Conservation (phyloP, 2,329 filamentous ascomycete species). For the Aspergillus felis region DNA sequence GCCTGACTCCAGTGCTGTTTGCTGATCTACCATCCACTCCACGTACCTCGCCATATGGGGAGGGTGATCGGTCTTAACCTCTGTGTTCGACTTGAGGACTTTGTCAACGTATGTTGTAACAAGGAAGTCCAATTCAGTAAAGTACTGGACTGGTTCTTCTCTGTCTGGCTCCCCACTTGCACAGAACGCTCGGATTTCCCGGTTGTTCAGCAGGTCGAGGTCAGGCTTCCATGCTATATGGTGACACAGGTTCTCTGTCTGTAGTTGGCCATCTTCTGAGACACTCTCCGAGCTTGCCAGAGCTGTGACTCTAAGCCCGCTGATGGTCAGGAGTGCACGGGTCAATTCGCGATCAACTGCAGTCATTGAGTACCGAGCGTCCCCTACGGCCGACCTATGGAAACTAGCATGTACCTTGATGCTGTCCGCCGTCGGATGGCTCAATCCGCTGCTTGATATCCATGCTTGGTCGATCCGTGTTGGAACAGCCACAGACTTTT, state of each 20-base stretch:
- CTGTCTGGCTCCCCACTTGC: neutral
- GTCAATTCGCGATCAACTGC: neutral
- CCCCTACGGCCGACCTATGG: neutral
- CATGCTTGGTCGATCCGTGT: conserved; percentile 2
- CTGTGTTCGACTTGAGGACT: neutral
- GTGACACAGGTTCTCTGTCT: neutral
- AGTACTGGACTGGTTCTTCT: neutral
- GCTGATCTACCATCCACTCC: neutral
- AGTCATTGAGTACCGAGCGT: neutral
- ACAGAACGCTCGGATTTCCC: neutral
- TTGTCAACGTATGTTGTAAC: neutral
- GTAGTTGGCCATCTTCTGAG: neutral
- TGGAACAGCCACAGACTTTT: neutral
- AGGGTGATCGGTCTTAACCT: neutral
- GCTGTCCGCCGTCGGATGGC: neutral
- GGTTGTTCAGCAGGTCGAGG: neutral
- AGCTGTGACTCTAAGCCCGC: neutral
- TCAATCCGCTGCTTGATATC: conserved; percentile 1
- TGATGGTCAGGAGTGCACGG: neutral
- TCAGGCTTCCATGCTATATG: conserved; percentile 5
- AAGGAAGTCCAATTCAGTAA: conserved; percentile 4
- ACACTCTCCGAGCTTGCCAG: neutral
- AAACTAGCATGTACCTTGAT: neutral
- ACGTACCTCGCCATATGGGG: neutral
- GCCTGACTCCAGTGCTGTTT: neutral